These are phyloP conservation scores for Sporothrix humicola DNA, from an alignment of 2,329 filamentous ascomycete genomes.

Conservation along the genomic window DNA sequence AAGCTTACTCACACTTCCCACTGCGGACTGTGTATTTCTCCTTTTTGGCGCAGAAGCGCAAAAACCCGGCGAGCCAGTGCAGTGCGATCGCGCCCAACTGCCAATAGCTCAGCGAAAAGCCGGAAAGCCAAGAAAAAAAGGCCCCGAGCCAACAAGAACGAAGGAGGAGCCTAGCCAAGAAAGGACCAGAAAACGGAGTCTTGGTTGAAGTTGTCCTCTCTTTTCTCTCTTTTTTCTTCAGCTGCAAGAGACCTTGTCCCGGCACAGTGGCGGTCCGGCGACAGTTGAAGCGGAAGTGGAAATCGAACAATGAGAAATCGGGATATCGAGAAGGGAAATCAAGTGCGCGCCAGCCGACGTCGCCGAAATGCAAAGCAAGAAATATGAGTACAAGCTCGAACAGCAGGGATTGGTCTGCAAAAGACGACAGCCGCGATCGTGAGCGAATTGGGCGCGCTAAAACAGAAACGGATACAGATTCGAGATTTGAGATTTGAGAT, in stretches of 20 bases:
- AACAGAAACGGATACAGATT: neutral
- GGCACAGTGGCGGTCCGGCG: neutral
- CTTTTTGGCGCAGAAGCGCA: constrained; percentile 7
- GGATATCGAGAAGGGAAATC: neutral
- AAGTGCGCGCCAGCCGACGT: neutral
- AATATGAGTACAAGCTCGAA: too few species aligned
- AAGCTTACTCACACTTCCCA: constrained; percentile 9
- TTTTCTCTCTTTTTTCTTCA: too few species aligned
- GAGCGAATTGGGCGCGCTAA: neutral
- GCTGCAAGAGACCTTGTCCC: neutral
- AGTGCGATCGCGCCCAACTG: too few species aligned
- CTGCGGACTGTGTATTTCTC: neutral
- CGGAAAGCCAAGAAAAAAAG: neutral
- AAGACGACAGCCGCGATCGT: neutral
- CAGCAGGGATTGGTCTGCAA: neutral
- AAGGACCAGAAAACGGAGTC: neutral
- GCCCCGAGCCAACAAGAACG: constrained; percentile 8
- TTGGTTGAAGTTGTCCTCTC: too few species aligned
- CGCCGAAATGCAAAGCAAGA: constrained; percentile 1
- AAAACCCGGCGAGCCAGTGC: too few species aligned
- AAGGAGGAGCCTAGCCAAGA: constrained; percentile 8
- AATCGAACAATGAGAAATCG: neutral
- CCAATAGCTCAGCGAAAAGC: neutral
- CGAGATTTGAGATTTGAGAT: neutral
- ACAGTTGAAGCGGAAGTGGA: neutral